Evolutionary conservation across 345 rosid species (phyloP).

Genomic region (Eutrema japonicum): DNA sequence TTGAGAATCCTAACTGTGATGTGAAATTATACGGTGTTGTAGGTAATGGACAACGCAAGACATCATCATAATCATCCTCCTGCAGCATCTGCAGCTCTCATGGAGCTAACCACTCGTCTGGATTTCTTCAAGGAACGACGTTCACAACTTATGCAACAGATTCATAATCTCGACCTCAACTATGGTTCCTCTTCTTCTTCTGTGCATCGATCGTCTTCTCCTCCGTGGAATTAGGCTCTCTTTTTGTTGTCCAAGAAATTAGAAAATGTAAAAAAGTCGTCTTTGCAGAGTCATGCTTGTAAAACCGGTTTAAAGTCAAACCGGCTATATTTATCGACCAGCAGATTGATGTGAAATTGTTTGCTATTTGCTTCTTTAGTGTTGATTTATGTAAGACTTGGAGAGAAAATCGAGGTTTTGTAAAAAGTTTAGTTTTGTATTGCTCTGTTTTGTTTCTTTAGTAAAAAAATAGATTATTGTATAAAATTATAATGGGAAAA

Average conservation of each 20-base stretch:
- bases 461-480: too few relatives aligned
- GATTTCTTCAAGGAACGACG: slow-evolving; percentile 99
- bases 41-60: slow-evolving; percentile 56
- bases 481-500: too few relatives aligned
- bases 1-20: not conserved
- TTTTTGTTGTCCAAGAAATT: not conserved
- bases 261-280: slow-evolving; percentile 14
- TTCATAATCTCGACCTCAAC: slow-evolving; percentile 86
- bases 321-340: slow-evolving; percentile 14
- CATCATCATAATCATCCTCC: slow-evolving; percentile 59
- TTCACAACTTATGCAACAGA: slow-evolving; percentile 95
- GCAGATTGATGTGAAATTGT: slow-evolving; percentile 1
- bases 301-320: slow-evolving; percentile 33
- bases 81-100: slow-evolving; percentile 78
- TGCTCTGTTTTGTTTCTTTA: not conserved
- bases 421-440: not conserved
- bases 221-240: slow-evolving; percentile 71
- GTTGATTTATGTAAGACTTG: not conserved
- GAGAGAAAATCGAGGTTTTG: not conserved
- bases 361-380: not conserved
- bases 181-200: slow-evolving; percentile 71
- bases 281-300: slow-evolving; percentile 33
- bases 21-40: slow-evolving; percentile 22
- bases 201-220: slow-evolving; percentile 75
- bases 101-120: slow-evolving; percentile 85